Evolutionary conservation across 129 eudicot species (phyloP), one percentile per base, ranked within the genome.

Genomic region (Tagetes patula): DNA sequence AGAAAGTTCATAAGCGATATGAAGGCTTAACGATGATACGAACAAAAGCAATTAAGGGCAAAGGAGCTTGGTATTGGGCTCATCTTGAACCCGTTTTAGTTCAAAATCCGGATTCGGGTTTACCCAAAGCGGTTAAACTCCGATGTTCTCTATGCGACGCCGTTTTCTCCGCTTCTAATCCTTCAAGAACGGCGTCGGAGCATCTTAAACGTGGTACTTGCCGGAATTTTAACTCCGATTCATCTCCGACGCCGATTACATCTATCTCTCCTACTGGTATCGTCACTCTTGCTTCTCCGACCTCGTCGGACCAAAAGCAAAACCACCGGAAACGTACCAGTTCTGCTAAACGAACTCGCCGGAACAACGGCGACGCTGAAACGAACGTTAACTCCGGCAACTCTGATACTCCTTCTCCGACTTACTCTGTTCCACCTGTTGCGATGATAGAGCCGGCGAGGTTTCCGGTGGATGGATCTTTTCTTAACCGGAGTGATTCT

Each of bases 11-110:
- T 56, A 91, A 91, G 78, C 70, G 97, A 49, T 91, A 82, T 61
- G 96, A 86, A 63, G 90, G 96, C 36, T 50, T 91, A 13, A 80
- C 83, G 67, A 91, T 85, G 88, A 96, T 91, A 47, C 86, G 96
- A 72, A 86, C 81, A 0, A 91, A 91, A 71, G 97, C 97, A 8
- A 75, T 91, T 12, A 86, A 80, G 47, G 97, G 97, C 30, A 91
- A 91, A 86, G 97, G 97, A 67, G 92, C 97, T 30, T 91, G 97
- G 97, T 91, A 91, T 77, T 91, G 97, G 97, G 81, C 88, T 12
- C 97, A 91, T 76, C 81, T 91, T 32, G 97, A 91, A 75, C 97
- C 97, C 1, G 66, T 88, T 4, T 80, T 88, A 55, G 88, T 91
- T 55, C 83, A 74, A 11, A 83, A 86, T 69, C 58, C 85, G 38